Evolutionary conservation across 2,329 filamentous ascomycete species (phyloP).

Genomic region (Thielaviopsis ethacetica): DNA sequence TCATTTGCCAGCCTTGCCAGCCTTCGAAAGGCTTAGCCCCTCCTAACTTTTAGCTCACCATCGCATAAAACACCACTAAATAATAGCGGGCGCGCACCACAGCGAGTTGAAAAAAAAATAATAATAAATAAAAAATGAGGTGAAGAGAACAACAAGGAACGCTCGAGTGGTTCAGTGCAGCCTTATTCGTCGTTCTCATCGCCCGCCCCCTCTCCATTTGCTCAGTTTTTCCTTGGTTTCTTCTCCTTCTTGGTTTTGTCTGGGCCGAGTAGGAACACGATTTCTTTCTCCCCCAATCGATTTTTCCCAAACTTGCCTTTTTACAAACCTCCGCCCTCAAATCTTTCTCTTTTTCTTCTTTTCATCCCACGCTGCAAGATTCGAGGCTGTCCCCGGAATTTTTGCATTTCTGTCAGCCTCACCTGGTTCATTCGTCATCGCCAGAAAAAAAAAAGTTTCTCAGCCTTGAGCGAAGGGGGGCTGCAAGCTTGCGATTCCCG

Average conservation of each 20-base stretch:
- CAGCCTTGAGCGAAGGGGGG: not conserved
- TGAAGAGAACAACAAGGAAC: not conserved
- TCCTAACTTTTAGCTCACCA: not conserved
- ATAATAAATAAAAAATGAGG: too few species aligned
- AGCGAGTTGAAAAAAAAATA: not conserved
- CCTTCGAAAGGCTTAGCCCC: not conserved
- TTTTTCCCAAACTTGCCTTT: not conserved
- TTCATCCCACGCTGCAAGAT: slow-evolving; percentile 6
- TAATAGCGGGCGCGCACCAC: not conserved
- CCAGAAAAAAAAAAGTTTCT: not conserved
- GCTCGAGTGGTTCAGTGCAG: not conserved
- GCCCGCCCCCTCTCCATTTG: slow-evolving; percentile 3
- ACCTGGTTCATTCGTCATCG: not conserved
- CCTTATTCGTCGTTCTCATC: slow-evolving; percentile 7
- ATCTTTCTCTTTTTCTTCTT: not conserved
- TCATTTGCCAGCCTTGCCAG: not conserved
- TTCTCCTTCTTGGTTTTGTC: not conserved
- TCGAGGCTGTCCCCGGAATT: not conserved
- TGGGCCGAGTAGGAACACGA: not conserved
- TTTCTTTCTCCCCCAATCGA: not conserved
- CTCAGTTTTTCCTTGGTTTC: not conserved
- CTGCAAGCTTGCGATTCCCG: not conserved
- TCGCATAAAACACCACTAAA: not conserved
- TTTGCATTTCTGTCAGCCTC: not conserved
- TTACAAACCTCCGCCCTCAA: not conserved